Base-by-base conservation (phyloP, 75 land plant species). In the Chamaecyparis obtusa region DNA sequence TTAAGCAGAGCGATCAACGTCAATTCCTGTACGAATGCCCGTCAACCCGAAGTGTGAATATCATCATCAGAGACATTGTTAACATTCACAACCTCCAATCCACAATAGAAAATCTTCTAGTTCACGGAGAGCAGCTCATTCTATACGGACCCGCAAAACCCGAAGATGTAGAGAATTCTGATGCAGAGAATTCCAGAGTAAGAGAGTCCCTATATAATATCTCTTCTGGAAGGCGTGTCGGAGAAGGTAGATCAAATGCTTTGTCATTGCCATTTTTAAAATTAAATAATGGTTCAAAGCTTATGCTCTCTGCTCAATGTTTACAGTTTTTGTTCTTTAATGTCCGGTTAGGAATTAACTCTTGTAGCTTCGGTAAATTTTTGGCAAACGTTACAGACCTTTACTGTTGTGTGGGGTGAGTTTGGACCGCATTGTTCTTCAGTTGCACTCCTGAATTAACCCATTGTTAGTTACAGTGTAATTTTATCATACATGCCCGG, bases 1-100 rank as follows among this genome's bases (percentile, higher is more conserved):
- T 92, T 69, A 89, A 89, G 84, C 92, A 91, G 76, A 86, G 92
- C 79, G 92, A 88, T 21, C 88, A 92, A 30, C 84, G 89, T 33
- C 93, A 92, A 87, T 92, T 92, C 84, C 87, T 92, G 37, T 91
- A 87, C 88, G 93, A 92, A 64, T 83, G 85, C 56, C 85, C 88
- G 9, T 78, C 88, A 16, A 77, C 56, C 30, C 84, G 87, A 24
- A 86, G 78, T 35, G 87, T 92, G 41, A 92, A 91, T 64, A 49
- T 43, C 27, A 44, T 92, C 80, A 78, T 91, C 55, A 80, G 90
- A 32, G 93, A 91, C 4, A 51, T 92, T 49, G 93, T 92, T 8
- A 71, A 51, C n/a, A 67, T 91, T 43, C 33, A 90, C 44, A 92
- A 89, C 64, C 72, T 91, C 37, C 93, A 92, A 72, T 27, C 85